Conservation (phyloP, 495 filamentous ascomycete species). For the Neurospora hispaniola region DNA sequence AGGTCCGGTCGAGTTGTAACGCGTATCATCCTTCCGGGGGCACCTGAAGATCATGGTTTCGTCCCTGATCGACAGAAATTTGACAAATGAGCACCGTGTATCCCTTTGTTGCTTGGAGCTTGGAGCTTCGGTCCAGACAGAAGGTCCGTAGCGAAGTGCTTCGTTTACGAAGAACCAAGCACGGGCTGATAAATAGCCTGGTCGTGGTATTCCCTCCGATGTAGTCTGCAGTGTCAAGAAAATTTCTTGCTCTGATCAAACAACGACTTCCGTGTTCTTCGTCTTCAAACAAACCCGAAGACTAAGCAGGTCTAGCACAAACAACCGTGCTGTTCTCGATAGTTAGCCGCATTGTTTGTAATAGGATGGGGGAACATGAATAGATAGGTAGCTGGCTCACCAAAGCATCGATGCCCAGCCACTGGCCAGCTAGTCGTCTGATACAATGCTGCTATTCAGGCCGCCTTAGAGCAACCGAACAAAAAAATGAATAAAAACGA, state of each 20-base stretch:
- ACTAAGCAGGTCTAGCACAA: not conserved
- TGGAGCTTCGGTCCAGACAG: not conserved
- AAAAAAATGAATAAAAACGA: not conserved
- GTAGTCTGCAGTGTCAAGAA: not conserved
- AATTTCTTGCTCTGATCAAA: not conserved
- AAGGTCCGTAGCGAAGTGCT: not conserved
- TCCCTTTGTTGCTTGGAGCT: not conserved
- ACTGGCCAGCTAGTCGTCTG: not conserved
- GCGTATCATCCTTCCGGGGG: not conserved
- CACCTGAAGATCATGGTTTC: not conserved
- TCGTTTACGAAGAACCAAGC: not conserved
- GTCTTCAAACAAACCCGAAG: not conserved
- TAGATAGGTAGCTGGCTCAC: not conserved
- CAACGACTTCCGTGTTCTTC: not conserved
- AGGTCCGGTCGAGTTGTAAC: not conserved
- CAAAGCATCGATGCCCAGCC: not conserved
- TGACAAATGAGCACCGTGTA: not conserved
- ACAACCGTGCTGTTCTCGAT: not conserved
- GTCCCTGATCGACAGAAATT: not conserved
- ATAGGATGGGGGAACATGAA: not conserved
- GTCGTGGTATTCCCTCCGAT: not conserved
- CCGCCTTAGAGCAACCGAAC: not conserved
- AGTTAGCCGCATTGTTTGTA: not conserved
- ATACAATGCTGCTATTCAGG: not conserved
- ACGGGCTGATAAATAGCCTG: not conserved